phyloP scores from a whole-genome alignment of 805 yeast genomes.

The Suhomyces sp. region DNA sequence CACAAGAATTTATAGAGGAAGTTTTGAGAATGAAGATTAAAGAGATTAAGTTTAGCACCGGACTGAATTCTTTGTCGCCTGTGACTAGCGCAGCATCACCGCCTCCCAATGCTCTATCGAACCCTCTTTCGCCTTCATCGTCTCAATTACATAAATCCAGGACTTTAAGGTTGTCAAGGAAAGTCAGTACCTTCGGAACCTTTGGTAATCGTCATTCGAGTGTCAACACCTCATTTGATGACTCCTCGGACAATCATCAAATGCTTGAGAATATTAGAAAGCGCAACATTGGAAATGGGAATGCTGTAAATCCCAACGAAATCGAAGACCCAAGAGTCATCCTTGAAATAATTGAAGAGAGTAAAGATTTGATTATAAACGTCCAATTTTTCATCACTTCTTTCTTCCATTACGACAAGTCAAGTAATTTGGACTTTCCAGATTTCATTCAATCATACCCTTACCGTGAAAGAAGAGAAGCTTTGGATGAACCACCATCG shows the following conservation, averaged over 20 bases:
- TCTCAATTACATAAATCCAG: conserved; percentile 26
- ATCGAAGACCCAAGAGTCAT: conserved; percentile 35
- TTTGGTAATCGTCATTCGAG: conserved; percentile 7
- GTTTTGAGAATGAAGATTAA: conserved; percentile 23
- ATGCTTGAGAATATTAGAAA: conserved; percentile 12
- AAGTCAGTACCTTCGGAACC: conserved; percentile 25
- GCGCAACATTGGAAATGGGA: conserved; percentile 2
- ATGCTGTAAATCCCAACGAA: conserved; percentile 13
- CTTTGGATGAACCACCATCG: conserved; percentile 27
- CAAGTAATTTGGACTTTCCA: conserved; percentile 24
- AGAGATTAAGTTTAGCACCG: conserved; percentile 12
- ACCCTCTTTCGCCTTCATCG: conserved; percentile 9
- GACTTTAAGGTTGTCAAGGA: conserved; percentile 29
- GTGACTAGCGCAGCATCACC: conserved; percentile 1
- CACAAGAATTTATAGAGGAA: conserved; percentile 29
- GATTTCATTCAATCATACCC: conserved; percentile 31
- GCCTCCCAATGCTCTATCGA: conserved; percentile 10
- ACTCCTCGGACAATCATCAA: conserved; percentile 9
- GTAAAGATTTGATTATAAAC: conserved; percentile 34
- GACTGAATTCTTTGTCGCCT: too few relatives aligned
- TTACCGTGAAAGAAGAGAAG: conserved; percentile 25
- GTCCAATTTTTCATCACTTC: conserved; percentile 41
- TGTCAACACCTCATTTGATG: too few relatives aligned
- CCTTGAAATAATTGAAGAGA: conserved; percentile 35
- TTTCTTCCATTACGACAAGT: conserved; percentile 40